Evolutionary conservation across 2,329 filamentous ascomycete species (phyloP).

Genomic region (Rutstroemia sp.): DNA sequence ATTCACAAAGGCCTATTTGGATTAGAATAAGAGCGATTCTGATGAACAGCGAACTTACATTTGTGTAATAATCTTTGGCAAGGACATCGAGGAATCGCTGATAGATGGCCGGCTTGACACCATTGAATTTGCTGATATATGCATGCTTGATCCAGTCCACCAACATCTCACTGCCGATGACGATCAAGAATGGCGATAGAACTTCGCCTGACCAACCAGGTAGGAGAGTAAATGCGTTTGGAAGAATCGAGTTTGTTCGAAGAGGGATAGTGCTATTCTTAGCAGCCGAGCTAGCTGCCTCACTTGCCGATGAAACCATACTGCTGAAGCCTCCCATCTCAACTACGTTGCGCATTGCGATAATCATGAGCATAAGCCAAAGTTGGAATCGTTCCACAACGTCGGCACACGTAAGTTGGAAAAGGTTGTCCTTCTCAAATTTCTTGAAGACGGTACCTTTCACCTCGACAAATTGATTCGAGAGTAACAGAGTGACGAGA

Average conservation of each 20-base stretch:
- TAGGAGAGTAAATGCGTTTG: slow-evolving; percentile 83
- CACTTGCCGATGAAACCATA: slow-evolving; percentile 36
- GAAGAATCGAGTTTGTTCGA: slow-evolving; percentile 68
- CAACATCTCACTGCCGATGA: slow-evolving; percentile 91
- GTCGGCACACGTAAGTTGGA: slow-evolving; percentile 93
- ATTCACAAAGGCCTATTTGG: slow-evolving; percentile 68
- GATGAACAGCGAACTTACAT: slow-evolving; percentile 44
- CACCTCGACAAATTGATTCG: slow-evolving; percentile 98
- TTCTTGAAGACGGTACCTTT: slow-evolving; percentile 98
- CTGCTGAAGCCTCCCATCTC: slow-evolving; percentile 82
- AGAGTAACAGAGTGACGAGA: slow-evolving; percentile 81
- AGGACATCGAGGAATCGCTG: slow-evolving; percentile 84
- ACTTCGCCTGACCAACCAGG: slow-evolving; percentile 86
- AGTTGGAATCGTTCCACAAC: slow-evolving; percentile 96
- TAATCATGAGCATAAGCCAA: slow-evolving; percentile 95
- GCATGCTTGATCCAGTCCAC: slow-evolving; percentile 97
- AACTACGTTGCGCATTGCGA: slow-evolving; percentile 91
- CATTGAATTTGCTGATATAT: slow-evolving; percentile 98
- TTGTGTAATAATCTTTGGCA: slow-evolving; percentile 96
- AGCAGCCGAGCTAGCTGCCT: slow-evolving; percentile 38
- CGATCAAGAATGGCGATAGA: slow-evolving; percentile 84
- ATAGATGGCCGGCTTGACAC: slow-evolving; percentile 86
- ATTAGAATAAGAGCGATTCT: slow-evolving; percentile 14
- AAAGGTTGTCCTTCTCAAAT: slow-evolving; percentile 95
- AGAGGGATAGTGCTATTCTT: slow-evolving; percentile 35